Percentiles rank a stretch among this genome's conserved stretches.
Evolutionary conservation across 1,139 yeast genomes (phyloP).

Genomic region (Pichia cactophila): DNA sequence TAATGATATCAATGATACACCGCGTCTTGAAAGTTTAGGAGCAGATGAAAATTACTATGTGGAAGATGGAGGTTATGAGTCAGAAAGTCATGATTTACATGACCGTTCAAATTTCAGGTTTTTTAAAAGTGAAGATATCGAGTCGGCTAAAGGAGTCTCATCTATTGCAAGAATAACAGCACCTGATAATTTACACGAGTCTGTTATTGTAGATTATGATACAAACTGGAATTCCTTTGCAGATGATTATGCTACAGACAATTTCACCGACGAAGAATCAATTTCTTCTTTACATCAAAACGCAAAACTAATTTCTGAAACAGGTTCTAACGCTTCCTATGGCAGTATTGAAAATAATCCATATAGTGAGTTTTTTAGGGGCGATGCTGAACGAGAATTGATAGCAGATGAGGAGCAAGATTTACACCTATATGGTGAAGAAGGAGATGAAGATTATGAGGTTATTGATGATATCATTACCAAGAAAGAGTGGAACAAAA

Average conservation of each 20-base stretch:
- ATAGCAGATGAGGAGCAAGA: slow-evolving; percentile 15
- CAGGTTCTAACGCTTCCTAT: slow-evolving; percentile 7
- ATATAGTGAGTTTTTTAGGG: slow-evolving; percentile 16
- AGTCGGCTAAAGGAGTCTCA: slow-evolving; percentile 80
- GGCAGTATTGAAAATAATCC: slow-evolving; percentile 15
- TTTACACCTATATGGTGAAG: slow-evolving; percentile 7
- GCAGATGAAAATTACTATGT: background rate
- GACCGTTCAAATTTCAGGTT: slow-evolving; percentile 53
- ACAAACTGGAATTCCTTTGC: slow-evolving; percentile 65
- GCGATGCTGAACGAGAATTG: slow-evolving; percentile 17
- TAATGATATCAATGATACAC: slow-evolving; percentile 2
- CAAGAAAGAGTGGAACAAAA: slow-evolving; percentile 13
- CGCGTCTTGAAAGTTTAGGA: slow-evolving; percentile 1
- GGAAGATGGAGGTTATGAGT: slow-evolving; percentile 12
- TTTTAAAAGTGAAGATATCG: slow-evolving; percentile 77
- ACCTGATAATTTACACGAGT: slow-evolving; percentile 34
- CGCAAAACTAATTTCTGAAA: slow-evolving; percentile 3
- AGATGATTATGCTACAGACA: slow-evolving; percentile 26
- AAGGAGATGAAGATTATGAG: slow-evolving; percentile 19
- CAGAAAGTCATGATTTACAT: slow-evolving; percentile 26
- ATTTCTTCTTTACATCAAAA: background rate
- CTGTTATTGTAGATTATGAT: slow-evolving; percentile 50
- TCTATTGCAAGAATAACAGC: slow-evolving; percentile 45
- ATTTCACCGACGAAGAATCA: background rate
- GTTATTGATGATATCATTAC: slow-evolving; percentile 16